Conservation (phyloP, 129 eudicot species). For the Flaveria trinervia region DNA sequence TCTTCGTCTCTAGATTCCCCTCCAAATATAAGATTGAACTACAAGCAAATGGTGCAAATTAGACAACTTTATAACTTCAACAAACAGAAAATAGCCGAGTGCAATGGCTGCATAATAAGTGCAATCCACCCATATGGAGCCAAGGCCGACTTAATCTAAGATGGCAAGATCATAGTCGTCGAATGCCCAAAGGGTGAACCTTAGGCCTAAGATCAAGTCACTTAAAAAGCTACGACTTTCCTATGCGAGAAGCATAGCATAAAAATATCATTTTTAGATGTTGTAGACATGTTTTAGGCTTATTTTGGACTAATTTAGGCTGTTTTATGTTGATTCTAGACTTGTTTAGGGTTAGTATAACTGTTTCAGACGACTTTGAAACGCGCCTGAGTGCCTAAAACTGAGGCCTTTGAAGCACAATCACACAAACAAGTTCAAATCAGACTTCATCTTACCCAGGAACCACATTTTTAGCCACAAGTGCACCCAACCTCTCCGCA, state of each 20-base stretch:
- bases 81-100: not conserved
- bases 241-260: too few species aligned
- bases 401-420: too few species aligned
- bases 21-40: slow-evolving; percentile 80
- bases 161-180: not conserved
- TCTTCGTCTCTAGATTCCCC: slow-evolving; percentile 89
- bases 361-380: too few species aligned
- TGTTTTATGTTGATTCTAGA: too few species aligned
- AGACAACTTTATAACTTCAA: not conserved
- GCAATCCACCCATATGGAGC: not conserved
- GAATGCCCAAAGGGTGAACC: not conserved
- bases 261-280: too few species aligned
- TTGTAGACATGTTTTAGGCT: too few species aligned
- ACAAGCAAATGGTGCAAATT: slow-evolving; percentile 19
- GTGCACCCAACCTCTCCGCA: slow-evolving; percentile 66
- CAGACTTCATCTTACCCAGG: slow-evolving; percentile 59
- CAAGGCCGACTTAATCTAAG: not conserved
- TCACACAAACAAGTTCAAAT: too few species aligned
- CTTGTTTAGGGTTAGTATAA: too few species aligned
- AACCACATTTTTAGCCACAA: slow-evolving; percentile 62
- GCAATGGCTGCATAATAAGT: not conserved
- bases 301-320: too few species aligned
- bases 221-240: too few species aligned
- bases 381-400: too few species aligned
- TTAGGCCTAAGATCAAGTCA: not conserved